These are phyloP conservation scores for Amorphotheca resinae DNA, from an alignment of 495 filamentous ascomycete species.

Conservation along the genomic window DNA sequence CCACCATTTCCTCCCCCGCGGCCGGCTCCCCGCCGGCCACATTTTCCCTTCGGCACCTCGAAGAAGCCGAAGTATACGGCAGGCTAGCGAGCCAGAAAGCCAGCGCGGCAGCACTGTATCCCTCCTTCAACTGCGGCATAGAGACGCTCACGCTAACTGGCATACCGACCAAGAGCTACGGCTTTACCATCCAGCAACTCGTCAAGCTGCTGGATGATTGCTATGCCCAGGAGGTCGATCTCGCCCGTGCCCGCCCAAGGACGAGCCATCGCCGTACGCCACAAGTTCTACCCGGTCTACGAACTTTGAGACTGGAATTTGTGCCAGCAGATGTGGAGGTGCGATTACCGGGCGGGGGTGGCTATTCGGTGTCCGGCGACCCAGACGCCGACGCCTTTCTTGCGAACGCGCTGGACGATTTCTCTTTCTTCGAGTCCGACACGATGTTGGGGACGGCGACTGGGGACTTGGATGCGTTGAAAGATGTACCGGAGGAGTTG, in stretches of 20 bases:
- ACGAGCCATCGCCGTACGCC: slow-evolving; percentile 3
- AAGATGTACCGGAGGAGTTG: slow-evolving; percentile 7
- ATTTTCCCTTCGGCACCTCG: background rate
- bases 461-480: background rate
- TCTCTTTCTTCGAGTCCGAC: slow-evolving; percentile 16
- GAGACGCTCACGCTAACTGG: slow-evolving; percentile 10
- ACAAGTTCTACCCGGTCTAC: slow-evolving; percentile 10
- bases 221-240: slow-evolving; percentile 6
- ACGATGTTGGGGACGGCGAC: background rate
- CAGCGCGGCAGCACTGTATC: background rate
- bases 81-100: background rate
- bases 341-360: too few relatives aligned
- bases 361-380: slow-evolving; percentile 7
- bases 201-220: slow-evolving; percentile 8
- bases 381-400: slow-evolving; percentile 13
- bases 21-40: background rate
- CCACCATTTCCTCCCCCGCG: slow-evolving; percentile 8
- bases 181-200: slow-evolving; percentile 2
- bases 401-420: slow-evolving; percentile 5
- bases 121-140: slow-evolving; percentile 8
- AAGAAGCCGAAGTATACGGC: background rate
- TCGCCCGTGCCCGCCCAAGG: background rate
- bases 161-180: slow-evolving; percentile 10
- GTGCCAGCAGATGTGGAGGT: background rate
- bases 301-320: slow-evolving; percentile 12